Base-by-base conservation (phyloP, 2,329 filamentous ascomycete species). In the Xylariaceae sp. region DNA sequence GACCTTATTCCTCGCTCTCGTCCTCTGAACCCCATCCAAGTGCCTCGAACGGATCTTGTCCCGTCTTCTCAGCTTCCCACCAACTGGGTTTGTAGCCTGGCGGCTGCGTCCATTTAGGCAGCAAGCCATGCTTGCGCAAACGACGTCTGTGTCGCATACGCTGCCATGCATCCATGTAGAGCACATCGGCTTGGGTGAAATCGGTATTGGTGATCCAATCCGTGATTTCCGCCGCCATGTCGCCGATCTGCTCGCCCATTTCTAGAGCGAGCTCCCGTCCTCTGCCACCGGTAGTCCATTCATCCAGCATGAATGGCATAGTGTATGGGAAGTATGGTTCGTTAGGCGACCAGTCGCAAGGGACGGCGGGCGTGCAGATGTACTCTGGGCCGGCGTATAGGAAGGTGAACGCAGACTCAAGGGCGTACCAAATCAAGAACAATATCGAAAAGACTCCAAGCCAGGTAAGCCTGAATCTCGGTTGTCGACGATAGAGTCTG, bases 291-390 rank as follows among this genome's bases (percentile, higher is more conserved):
- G 81, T 82, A 7, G 76, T 68, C 83, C 83, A 87, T 65, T 86
- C 78, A 67, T 87, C 84, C 10, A 87, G 67, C 73, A 86, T 87
- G 58, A 84, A 79, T 2, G 84, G 84, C 51, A 87, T 75, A 1
- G 83, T 81, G 45, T 75, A 76, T n/a, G 83, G 84, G 70, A 84
- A 87, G 30, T 78, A 78, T 0, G 84, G 84, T 68, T 86, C 84
- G 51, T 82, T 77, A 9, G 78, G 76, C 34, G 79, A 80, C 82
- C 82, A 86, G 41, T 78, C 74, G 67, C 83, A 86, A 1, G 77
- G 76, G 45, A 73, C 51, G 60, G 69, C 55, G 52, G 71, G 69
- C 10, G 76, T 76, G 64, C 83, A 85, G 37, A 75, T 54, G 47
- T 71, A 75, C n/a, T 73, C 68, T 1, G 82, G 81, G 13, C 79